Evolutionary conservation across 352 stramenopile species (phyloP), one percentile per base, ranked within the genome.

Genomic region (Aphanomyces stellatus): DNA sequence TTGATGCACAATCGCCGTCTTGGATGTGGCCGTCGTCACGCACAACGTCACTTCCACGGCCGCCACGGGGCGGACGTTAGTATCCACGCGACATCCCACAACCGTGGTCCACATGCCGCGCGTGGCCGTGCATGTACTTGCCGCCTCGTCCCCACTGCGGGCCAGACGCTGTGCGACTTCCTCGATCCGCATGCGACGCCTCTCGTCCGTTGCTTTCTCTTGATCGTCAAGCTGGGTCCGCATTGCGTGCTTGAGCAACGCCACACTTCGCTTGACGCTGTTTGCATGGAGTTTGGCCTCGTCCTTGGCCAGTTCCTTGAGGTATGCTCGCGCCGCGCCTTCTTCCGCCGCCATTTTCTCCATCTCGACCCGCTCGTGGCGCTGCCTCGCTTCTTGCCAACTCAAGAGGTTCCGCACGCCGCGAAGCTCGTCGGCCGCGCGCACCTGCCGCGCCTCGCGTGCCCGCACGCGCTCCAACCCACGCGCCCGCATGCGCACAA

Each of bases 311-410:
- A 46, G 24, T 15, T 30, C 30, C 30, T n/a, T 37, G 13, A 15
- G 19, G 49, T 57, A 30, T n/a, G 13, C 17, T 22, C 49, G 49
- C 7, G 28, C 19, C 19, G 4, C 7, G 31, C 8, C 33, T 4
- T 67, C 60, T 57, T 56, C 60, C 6, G 5, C 28, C 17, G n/a
- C 19, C 60, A 67, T 67, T 11, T 15, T 27, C 8, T 22, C 28
- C 24, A 4, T n/a, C 49, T 67, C 60, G 3, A 7, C 5, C 3
- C 24, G 28, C 28, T 67, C 60, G 22, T 33, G 43, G 15, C 17
- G 27, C 28, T 24, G 17, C 19, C 25, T 19, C 19, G 28, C n/a
- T n/a, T 40, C 49, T 42, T 67, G 60, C 6, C 30, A 35, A 13
- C 22, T 28, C 40, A 67, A 28, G 3, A 67, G 27, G 3, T 59